Evolutionary conservation across 148 eudicot species (phyloP), one percentile per base, ranked within the genome.

Genomic region (Selenicereus undatus): DNA sequence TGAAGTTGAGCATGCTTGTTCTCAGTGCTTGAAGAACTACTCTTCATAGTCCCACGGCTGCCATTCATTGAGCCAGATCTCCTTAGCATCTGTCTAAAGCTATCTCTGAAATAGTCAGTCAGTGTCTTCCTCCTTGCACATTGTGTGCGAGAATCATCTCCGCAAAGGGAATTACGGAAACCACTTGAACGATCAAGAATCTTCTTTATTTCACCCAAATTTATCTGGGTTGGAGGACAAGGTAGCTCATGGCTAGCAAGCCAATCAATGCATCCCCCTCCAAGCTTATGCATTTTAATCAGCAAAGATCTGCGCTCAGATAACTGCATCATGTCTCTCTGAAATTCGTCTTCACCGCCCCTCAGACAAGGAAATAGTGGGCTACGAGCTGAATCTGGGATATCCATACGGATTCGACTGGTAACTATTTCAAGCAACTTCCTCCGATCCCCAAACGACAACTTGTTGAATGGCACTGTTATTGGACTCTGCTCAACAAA

Each of bases 401-500:
- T 85, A 70, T 80, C 71, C 73, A 82, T 64, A 68, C 90, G 87
- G n/a, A 91, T 88, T 85, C 87, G 93, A 79, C 89, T 79, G 13
- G 95, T 93, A 52, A 93, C 92, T 79, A 85, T 76, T 81, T 90
- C 94, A n/a, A 93, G 89, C 76, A 93, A 88, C 83, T 91, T 92
- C 81, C 91, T 91, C 84, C 94, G 85, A 88, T 93, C 94, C 75
- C 89, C 92, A 89, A 93, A 93, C 29, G 94, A 89, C 78, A 93
- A 71, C 80, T 92, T 90, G 71, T 92, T 87, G 82, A 93, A 93
- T 50, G 93, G 89, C 71, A 90, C 89, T 0, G 76, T 82, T 5
- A 71, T 48, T 2, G 54, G 82, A 84, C 81, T 86, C 74, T 84
- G 84, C 39, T 85, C 91, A 77, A 62, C 52, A 54, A 87, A 68